Evolutionary conservation across 2,329 filamentous ascomycete species (phyloP).

Genomic region (Emmonsia crescens): DNA sequence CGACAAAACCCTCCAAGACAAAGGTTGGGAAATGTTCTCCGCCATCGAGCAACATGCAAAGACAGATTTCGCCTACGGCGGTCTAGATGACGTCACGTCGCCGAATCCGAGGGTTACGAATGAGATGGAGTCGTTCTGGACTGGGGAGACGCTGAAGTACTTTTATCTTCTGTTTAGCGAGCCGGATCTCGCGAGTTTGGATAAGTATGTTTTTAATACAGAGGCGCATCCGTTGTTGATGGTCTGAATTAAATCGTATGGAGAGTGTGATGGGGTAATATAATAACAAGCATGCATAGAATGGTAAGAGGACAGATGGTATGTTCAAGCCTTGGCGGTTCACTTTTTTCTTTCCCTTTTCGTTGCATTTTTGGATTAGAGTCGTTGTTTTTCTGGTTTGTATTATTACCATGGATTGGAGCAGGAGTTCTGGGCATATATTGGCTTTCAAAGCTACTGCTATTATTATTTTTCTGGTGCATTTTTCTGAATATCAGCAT

Average conservation of each 20-base stretch:
- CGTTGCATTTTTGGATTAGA: background rate
- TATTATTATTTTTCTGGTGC: background rate
- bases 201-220: slow-evolving; percentile 56
- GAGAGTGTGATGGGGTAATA: background rate
- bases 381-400: background rate
- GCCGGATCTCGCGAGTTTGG: slow-evolving; percentile 53
- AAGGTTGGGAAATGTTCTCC: slow-evolving; percentile 78
- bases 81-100: slow-evolving; percentile 15
- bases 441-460: background rate
- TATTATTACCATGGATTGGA: background rate
- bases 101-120: slow-evolving; percentile 28
- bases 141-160: slow-evolving; percentile 85
- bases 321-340: background rate
- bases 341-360: too few species aligned
- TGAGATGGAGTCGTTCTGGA: slow-evolving; percentile 82
- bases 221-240: slow-evolving; percentile 43
- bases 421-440: background rate
- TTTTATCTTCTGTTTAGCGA: slow-evolving; percentile 73
- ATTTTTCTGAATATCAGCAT: too few species aligned
- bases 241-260: background rate
- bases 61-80: slow-evolving; percentile 58
- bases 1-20: slow-evolving; percentile 61
- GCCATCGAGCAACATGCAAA: slow-evolving; percentile 56
- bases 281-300: background rate
- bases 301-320: background rate